Evolutionary conservation across 225 moss, liverwort and hornwort species (phyloP), one percentile per base, ranked within the genome.

Genomic region (Takakia lepidozioides): DNA sequence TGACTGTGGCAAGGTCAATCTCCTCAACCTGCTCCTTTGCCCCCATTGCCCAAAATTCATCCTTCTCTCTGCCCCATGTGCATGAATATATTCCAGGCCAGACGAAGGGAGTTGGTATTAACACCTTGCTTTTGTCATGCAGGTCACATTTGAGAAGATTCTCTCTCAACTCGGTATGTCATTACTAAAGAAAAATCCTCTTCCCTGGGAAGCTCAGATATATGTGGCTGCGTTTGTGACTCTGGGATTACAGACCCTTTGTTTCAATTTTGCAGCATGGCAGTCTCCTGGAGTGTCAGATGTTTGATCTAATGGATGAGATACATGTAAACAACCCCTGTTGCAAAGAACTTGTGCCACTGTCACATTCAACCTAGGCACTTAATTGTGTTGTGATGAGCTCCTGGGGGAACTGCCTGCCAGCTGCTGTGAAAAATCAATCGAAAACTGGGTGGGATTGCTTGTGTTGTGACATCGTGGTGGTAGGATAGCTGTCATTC

Each of bases 141-240:
- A 77, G 61, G 77, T 68, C 27, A 57, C 72, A 49, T 65, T 64
- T 72, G 67, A 68, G 58, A 64, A 68, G 77, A 58, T 68, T 72
- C 37, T 61, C 58, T 65, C 64, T 38, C 60, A 54, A 45, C 57
- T 72, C 68, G 68, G 64, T 64, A 77, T 71, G 68, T 61, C 56
- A 43, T 36, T 58, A 63, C 61, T n/a, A 65, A 56, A 47, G 26
- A 23, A 11, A 21, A 48, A 4, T 27, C 14, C 3, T 5, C 4
- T 40, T 40, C 14, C n/a, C n/a, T n/a, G n/a, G n/a, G n/a, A n/a
- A n/a, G n/a, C n/a, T n/a, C 40, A 40, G 14, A 40, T 14, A 15
- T 40, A 6, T 40, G 40, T 3, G 40, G 40, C 19, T 18, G 3
- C 6, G 14, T 15, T 40, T 40, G 40, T 4, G 40, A 40, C 3